These are phyloP conservation scores for Perilla frutescens DNA, from an alignment of 257 asterid species.

Conservation along the genomic window DNA sequence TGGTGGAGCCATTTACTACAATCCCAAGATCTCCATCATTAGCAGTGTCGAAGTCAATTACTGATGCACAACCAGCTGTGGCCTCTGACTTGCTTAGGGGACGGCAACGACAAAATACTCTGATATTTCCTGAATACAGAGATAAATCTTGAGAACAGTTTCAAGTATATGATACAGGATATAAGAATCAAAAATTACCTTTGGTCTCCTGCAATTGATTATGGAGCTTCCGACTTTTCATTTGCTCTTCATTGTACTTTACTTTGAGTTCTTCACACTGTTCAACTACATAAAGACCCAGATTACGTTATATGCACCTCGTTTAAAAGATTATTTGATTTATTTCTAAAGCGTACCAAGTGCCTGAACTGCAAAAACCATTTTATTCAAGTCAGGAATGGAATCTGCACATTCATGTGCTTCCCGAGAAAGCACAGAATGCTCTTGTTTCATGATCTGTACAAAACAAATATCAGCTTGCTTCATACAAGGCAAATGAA, in stretches of 20 bases:
- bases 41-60: slow-evolving; percentile 86
- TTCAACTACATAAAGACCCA: slow-evolving; percentile 62
- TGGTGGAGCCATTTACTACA: slow-evolving; percentile 57
- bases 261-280: slow-evolving; percentile 94
- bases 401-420: slow-evolving; percentile 89
- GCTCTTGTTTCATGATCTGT: slow-evolving; percentile 88
- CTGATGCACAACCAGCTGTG: slow-evolving; percentile 63
- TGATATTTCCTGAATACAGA: slow-evolving; percentile 76
- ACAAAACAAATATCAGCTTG: slow-evolving; percentile 26
- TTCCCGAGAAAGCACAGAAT: slow-evolving; percentile 76
- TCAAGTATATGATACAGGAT: slow-evolving; percentile 14
- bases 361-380: slow-evolving; percentile 91
- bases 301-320: slow-evolving; percentile 17
- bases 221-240: slow-evolving; percentile 82
- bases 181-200: slow-evolving; percentile 51
- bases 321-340: slow-evolving; percentile 8
- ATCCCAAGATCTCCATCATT: slow-evolving; percentile 95
- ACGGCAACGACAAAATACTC: slow-evolving; percentile 98
- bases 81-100: slow-evolving; percentile 85
- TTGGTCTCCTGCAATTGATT: slow-evolving; percentile 95
- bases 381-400: slow-evolving; percentile 86
- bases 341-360: slow-evolving; percentile 64
- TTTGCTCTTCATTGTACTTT: slow-evolving; percentile 92
- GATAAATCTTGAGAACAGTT: slow-evolving; percentile 22
- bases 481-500: slow-evolving; percentile 8